Base-by-base conservation (phyloP, 2,329 filamentous ascomycete species). In the Ophiocordyceps robertsii region DNA sequence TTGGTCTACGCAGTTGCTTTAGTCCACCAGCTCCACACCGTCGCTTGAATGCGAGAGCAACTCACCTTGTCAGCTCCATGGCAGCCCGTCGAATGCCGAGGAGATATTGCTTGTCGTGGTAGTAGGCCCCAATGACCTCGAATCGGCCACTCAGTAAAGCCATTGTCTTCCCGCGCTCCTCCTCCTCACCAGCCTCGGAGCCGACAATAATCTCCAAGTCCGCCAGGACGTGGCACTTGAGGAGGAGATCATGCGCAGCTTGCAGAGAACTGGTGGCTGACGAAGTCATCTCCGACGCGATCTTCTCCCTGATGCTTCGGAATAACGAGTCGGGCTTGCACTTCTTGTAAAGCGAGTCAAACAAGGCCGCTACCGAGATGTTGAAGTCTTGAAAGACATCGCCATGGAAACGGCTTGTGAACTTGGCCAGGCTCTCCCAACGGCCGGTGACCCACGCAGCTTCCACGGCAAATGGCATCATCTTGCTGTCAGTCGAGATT, bases 71-170 rank as follows among this genome's bases (percentile, higher is more conserved):
- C 44, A 93, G 60, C 50, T 89, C 79, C 86, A 98, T 95, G 1
- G 83, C 77, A 21, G 92, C 90, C 51, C 92, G 75, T 44, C 89
- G 78, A 35, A 96, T 72, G 1, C 88, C 84, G 27, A 99, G 69
- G 10, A 98, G 64, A 56, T 94, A 96, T 57, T 95, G 90, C 59
- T 98, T 98, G 57, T 98, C 89, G 41, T 80, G 77, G 32, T 89
- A 81, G 53, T 92, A 95, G 1, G 88, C 85, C 1, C 93, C 92
- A 3, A 98, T 68, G 1, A 93, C 73, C 50, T 89, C 84, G n/a
- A 98, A 66, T n/a, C 92, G 80, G 38, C 82, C 77, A 46, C 83
- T 73, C 6, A 95, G 47, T 6, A 63, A 46, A 2, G 48, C 46
- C 44, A 62, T 55, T 3, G 57, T 58, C 40, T 52, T 57, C 30